Evolutionary conservation across 257 asterid genomes (phyloP).

Genomic region (Cinchona pubescens): DNA sequence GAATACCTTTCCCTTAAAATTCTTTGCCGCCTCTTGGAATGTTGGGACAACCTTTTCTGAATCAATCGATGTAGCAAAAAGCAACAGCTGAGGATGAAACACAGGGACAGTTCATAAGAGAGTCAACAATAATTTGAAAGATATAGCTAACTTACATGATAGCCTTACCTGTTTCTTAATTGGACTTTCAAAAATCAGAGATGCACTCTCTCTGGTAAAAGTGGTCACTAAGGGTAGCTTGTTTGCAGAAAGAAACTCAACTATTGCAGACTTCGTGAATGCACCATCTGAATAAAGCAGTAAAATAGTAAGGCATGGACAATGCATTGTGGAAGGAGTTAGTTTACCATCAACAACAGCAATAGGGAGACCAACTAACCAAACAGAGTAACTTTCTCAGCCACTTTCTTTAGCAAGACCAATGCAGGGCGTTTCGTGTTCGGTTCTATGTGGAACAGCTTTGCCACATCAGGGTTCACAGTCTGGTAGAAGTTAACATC

Average conservation of each 20-base stretch:
- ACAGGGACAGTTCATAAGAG: constrained; percentile 9
- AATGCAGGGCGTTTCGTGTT: constrained; percentile 59
- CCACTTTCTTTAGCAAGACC: constrained; percentile 69
- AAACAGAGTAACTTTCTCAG: constrained; percentile 54
- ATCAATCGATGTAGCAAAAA: constrained; percentile 61
- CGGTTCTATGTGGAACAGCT: constrained; percentile 79
- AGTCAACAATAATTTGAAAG: background rate
- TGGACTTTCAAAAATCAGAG: constrained; percentile 69
- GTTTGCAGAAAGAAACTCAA: constrained; percentile 75
- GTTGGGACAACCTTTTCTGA: constrained; percentile 46
- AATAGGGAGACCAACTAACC: constrained; percentile 42
- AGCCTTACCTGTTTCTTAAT: constrained; percentile 71
- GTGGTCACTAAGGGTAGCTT: constrained; percentile 83
- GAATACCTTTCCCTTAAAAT: constrained; percentile 88
- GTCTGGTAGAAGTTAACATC: constrained; percentile 89
- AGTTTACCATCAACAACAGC: background rate
- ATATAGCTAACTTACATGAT: background rate
- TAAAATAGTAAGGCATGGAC: background rate
- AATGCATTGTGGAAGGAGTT: background rate
- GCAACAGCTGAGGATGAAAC: constrained; percentile 60
- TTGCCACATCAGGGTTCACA: constrained; percentile 60
- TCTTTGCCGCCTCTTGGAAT: constrained; percentile 88
- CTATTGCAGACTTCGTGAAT: constrained; percentile 56
- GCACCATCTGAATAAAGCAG: constrained; percentile 52
- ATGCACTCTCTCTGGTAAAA: constrained; percentile 71